Evolutionary conservation across 768 basidiomycete species (phyloP).

Genomic region (Crassisporium funariophilum): DNA sequence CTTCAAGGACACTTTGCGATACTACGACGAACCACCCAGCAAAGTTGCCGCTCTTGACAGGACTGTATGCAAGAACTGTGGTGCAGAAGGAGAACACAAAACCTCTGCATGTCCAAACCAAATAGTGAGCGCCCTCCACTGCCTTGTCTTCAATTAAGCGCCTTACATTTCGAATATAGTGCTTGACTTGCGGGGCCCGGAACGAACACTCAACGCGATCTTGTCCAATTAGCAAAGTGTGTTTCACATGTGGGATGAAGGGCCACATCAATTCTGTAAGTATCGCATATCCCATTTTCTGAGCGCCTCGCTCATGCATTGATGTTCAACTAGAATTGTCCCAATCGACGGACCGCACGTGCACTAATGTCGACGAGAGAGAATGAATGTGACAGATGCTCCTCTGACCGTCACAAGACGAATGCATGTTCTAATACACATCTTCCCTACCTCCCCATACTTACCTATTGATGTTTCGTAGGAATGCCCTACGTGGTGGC

Average conservation of each 20-base stretch:
- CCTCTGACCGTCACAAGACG: constrained; percentile 59
- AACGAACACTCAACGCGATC: constrained; percentile 78
- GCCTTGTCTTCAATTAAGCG: constrained; percentile 1
- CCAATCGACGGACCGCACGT: constrained; percentile 51
- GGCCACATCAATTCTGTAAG: constrained; percentile 74
- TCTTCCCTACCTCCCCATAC: not conserved
- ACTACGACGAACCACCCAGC: constrained; percentile 57
- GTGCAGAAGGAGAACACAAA: constrained; percentile 71
- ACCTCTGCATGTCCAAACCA: constrained; percentile 67
- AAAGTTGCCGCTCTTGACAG: constrained; percentile 44
- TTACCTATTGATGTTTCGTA: constrained; percentile 26
- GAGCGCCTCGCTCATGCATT: constrained; percentile 5
- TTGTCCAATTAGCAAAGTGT: constrained; percentile 81
- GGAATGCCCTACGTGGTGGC: constrained; percentile 87
- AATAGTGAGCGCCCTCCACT: constrained; percentile 53
- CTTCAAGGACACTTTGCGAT: constrained; percentile 56
- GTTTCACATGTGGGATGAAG: constrained; percentile 82
- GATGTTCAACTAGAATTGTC: constrained; percentile 57
- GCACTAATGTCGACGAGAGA: constrained; percentile 28
- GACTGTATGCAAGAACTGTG: constrained; percentile 76
- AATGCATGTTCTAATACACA: constrained; percentile 52
- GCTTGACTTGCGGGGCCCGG: constrained; percentile 77
- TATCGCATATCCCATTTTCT: not conserved
- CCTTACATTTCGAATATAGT: constrained; percentile 42
- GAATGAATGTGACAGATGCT: constrained; percentile 70